phyloP scores from a whole-genome alignment of 768 basidiomycete genomes.

The Cystofilobasidium capitatum region DNA sequence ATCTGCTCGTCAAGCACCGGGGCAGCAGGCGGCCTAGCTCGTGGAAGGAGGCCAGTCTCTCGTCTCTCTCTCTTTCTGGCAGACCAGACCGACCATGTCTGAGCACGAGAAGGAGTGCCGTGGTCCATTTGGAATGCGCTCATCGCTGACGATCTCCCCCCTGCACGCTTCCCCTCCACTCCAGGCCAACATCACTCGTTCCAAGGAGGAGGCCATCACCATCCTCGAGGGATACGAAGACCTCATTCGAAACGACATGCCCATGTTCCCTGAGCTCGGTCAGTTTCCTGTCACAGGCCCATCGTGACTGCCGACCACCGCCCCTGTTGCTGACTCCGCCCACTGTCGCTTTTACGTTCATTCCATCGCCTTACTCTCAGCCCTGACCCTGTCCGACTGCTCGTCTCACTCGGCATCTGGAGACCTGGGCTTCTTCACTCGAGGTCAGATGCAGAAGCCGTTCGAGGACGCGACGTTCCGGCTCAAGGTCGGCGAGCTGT shows the following conservation, averaged over 20 bases:
- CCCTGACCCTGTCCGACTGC: slow-evolving; percentile 72
- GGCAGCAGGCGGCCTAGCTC: slow-evolving; percentile 42
- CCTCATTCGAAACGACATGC: neutral
- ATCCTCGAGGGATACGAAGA: slow-evolving; percentile 13
- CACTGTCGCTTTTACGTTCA: neutral
- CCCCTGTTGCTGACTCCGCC: neutral
- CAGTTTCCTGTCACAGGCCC: neutral
- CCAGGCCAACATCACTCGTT: slow-evolving; percentile 25
- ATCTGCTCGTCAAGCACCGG: slow-evolving; percentile 81
- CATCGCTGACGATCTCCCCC: neutral
- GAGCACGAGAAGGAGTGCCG: too few species aligned
- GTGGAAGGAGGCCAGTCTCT: slow-evolving; percentile 43
- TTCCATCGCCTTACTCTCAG: slow-evolving; percentile 53
- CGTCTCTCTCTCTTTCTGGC: neutral
- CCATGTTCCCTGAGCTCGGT: slow-evolving; percentile 23
- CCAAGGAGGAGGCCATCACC: slow-evolving; percentile 25
- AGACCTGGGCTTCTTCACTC: slow-evolving; percentile 78
- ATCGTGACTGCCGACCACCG: too few species aligned
- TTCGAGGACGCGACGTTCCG: slow-evolving; percentile 83
- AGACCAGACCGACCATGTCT: too few species aligned
- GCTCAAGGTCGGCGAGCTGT: slow-evolving; percentile 63
- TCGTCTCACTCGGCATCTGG: slow-evolving; percentile 71
- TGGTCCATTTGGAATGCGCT: neutral
- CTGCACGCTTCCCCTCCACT: neutral
- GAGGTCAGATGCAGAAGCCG: slow-evolving; percentile 89